Evolutionary conservation across 2,329 filamentous ascomycete genomes (phyloP).

Genomic region (Neofusicoccum umdonicola): DNA sequence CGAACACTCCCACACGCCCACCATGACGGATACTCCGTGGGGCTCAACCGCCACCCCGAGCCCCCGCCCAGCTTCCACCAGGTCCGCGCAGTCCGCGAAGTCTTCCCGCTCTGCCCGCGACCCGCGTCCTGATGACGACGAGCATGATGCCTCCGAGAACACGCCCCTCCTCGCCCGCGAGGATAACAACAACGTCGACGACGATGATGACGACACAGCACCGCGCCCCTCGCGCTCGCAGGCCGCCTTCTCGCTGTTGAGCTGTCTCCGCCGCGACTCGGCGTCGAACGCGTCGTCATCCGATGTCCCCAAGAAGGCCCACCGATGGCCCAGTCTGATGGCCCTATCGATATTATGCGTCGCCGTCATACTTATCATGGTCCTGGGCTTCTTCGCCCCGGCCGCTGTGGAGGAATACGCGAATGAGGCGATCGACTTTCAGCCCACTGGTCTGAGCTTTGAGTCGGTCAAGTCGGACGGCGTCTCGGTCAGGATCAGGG

Average conservation of each 20-base stretch:
- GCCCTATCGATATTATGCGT: slow-evolving; percentile 66
- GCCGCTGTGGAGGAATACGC: slow-evolving; percentile 81
- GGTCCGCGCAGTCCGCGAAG: slow-evolving; percentile 35
- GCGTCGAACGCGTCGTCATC: slow-evolving; percentile 5
- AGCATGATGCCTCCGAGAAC: slow-evolving; percentile 33
- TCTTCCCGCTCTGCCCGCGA: slow-evolving; percentile 30
- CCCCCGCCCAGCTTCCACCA: slow-evolving; percentile 37
- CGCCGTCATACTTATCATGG: slow-evolving; percentile 65
- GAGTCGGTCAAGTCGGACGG: slow-evolving; percentile 79
- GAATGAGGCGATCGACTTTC: slow-evolving; percentile 75
- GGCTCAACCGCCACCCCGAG: slow-evolving; percentile 36
- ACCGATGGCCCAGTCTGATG: slow-evolving; percentile 75
- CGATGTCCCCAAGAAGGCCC: slow-evolving; percentile 33
- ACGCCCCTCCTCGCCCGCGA: slow-evolving; percentile 39
- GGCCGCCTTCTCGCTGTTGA: slow-evolving; percentile 37
- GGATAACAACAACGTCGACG: slow-evolving; percentile 25
- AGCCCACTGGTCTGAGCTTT: slow-evolving; percentile 80
- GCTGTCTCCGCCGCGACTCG: slow-evolving; percentile 29
- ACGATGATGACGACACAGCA: slow-evolving; percentile 19
- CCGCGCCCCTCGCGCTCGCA: slow-evolving; percentile 24
- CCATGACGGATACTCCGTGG: slow-evolving; percentile 37
- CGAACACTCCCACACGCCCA: background rate
- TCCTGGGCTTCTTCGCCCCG: slow-evolving; percentile 77
- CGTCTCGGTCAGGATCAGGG: slow-evolving; percentile 75
- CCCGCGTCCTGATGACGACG: slow-evolving; percentile 4